phyloP scores from a whole-genome alignment of 2,329 filamentous ascomycete genomes.

The Ascochyta lentis region DNA sequence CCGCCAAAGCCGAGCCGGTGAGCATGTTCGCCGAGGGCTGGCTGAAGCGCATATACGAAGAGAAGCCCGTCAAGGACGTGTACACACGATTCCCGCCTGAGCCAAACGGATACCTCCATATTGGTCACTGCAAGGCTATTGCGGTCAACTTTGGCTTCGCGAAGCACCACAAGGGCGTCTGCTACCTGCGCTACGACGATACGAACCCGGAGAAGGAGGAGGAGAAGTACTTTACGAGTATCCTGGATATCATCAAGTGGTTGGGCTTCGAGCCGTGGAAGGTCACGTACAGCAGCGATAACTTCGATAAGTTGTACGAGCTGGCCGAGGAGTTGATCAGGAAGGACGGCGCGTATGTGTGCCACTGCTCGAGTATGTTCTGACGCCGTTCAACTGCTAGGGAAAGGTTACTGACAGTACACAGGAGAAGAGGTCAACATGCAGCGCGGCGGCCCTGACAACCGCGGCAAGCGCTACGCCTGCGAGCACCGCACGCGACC shows the following conservation, averaged over 20 bases:
- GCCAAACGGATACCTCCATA: slow-evolving; percentile 92
- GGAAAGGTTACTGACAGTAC: not conserved
- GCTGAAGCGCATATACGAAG: slow-evolving; percentile 58
- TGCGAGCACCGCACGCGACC: slow-evolving; percentile 80
- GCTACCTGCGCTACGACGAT: slow-evolving; percentile 85
- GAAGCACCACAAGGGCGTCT: slow-evolving; percentile 77
- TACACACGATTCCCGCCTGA: slow-evolving; percentile 60
- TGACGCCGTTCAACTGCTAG: not conserved
- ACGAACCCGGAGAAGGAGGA: slow-evolving; percentile 95
- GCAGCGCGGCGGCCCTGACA: slow-evolving; percentile 80
- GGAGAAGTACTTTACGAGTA: slow-evolving; percentile 87
- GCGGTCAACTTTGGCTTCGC: slow-evolving; percentile 97
- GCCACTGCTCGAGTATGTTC: slow-evolving; percentile 72
- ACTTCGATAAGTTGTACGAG: slow-evolving; percentile 87
- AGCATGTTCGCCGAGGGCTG: slow-evolving; percentile 58
- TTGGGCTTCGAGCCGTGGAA: slow-evolving; percentile 79
- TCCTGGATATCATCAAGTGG: slow-evolving; percentile 87
- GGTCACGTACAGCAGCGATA: slow-evolving; percentile 88
- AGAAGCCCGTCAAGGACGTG: slow-evolving; percentile 56
- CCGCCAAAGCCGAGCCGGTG: slow-evolving; percentile 36
- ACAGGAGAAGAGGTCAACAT: slow-evolving; percentile 79
- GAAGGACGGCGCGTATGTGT: slow-evolving; percentile 77
- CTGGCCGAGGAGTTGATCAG: slow-evolving; percentile 84
- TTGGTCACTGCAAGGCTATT: slow-evolving; percentile 95
- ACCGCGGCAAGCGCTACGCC: slow-evolving; percentile 72